A percentile compares a stretch with the other conserved stretches of the same genome.
phyloP scores from a whole-genome alignment of 306 rosid species.

The Cucumis hystrix region DNA sequence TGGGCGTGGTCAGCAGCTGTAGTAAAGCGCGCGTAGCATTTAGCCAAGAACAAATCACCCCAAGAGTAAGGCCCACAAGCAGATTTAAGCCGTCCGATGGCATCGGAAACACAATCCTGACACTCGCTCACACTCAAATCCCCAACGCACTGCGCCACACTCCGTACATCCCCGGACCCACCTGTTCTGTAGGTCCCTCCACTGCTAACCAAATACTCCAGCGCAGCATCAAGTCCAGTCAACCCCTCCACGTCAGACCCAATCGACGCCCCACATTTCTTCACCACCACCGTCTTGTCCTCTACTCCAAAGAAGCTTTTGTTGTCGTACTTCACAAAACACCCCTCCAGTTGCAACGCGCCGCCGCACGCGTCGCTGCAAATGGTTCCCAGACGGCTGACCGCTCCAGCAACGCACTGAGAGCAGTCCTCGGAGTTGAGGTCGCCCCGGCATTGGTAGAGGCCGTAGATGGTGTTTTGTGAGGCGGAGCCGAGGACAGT shows the following conservation, averaged over 20 bases:
- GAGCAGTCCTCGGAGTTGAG: constrained; percentile 43
- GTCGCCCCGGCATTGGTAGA: constrained; percentile 91
- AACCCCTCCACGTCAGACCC: constrained; percentile 35
- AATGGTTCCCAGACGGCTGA: constrained; percentile 45
- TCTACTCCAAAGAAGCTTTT: constrained; percentile 51
- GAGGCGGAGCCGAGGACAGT: constrained; percentile 33
- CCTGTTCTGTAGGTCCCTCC: constrained; percentile 27
- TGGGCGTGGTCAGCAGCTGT: constrained; percentile 35
- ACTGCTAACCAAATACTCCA: constrained; percentile 28
- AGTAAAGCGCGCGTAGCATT: constrained; percentile 75
- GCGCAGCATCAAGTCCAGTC: constrained; percentile 39
- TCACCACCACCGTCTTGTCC: constrained; percentile 64
- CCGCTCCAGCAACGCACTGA: constrained; percentile 40
- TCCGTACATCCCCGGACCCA: constrained; percentile 22
- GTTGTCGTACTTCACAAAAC: constrained; percentile 73
- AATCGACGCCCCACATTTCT: constrained; percentile 60
- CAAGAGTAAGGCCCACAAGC: constrained; percentile 50
- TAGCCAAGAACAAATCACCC: constrained; percentile 68
- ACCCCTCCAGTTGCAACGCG: constrained; percentile 83
- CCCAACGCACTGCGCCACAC: constrained; percentile 76
- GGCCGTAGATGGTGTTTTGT: constrained; percentile 41
- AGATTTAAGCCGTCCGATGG: constrained; percentile 57
- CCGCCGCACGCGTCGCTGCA: constrained; percentile 58
- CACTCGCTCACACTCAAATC: constrained; percentile 70
- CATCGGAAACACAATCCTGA: constrained; percentile 64